Evolutionary conservation across 2,329 filamentous ascomycete species (phyloP).

Genomic region (Botryotinia calthae): DNA sequence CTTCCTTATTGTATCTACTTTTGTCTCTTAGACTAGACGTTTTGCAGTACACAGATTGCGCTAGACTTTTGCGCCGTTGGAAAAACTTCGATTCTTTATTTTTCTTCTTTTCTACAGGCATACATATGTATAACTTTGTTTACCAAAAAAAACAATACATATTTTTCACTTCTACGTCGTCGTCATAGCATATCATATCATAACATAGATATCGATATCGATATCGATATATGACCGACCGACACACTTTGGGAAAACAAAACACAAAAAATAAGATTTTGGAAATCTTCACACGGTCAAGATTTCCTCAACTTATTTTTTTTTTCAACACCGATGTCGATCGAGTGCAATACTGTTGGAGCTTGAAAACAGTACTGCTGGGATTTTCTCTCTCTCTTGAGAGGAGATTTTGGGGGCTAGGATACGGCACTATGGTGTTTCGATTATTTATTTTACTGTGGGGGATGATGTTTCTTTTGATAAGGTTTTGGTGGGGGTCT

Average conservation of each 20-base stretch:
- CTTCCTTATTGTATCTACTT: background rate
- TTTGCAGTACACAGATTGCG: background rate
- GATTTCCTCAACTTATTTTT: background rate
- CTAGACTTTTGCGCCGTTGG: background rate
- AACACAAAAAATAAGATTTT: background rate
- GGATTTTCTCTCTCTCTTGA: background rate
- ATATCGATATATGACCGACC: background rate
- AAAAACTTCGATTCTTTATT: background rate
- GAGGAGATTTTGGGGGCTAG: background rate
- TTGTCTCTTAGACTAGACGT: background rate
- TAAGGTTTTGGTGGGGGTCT: background rate
- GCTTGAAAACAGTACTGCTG: background rate
- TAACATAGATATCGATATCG: background rate
- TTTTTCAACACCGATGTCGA: background rate
- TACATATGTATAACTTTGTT: background rate
- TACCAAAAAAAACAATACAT: background rate
- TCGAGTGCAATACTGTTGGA: background rate
- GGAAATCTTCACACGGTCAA: background rate
- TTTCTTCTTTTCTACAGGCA: no score
- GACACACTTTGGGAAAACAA: background rate
- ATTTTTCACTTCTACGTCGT: background rate
- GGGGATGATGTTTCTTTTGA: conserved; percentile 2
- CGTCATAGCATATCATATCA: background rate
- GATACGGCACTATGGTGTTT: background rate
- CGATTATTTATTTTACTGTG: background rate